Percentiles rank a stretch among this genome's conserved stretches.
These are phyloP conservation scores for Trichocladium antarcticum DNA, from an alignment of 495 filamentous ascomycete genomes.

Conservation along the genomic window DNA sequence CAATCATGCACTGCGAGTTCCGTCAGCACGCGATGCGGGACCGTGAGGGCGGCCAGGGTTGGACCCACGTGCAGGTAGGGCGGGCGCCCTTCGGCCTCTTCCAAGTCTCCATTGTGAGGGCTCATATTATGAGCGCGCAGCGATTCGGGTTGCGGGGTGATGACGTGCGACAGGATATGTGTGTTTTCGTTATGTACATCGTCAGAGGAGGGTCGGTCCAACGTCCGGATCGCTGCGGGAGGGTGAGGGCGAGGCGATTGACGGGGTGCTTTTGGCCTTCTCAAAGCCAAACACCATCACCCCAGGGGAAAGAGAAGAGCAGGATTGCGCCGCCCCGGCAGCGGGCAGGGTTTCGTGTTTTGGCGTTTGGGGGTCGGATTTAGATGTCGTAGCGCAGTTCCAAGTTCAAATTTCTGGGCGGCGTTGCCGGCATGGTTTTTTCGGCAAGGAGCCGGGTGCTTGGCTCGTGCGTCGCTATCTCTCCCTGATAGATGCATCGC, in stretches of 20 bases:
- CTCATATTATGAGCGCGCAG: conserved; percentile 30
- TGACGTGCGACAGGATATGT: conserved; percentile 23
- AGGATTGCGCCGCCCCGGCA: conserved; percentile 19
- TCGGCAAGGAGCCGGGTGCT: background rate
- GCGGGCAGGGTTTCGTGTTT: conserved; percentile 7
- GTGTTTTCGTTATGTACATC: conserved; percentile 30
- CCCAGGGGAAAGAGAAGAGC: conserved; percentile 7
- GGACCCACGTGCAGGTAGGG: conserved; percentile 37
- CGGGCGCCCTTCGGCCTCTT: conserved; percentile 35
- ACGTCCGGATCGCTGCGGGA: conserved; percentile 6
- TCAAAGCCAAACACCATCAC: conserved; percentile 26
- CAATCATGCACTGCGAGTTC: conserved; percentile 70
- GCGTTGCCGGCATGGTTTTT: conserved; percentile 9
- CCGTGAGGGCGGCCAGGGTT: background rate
- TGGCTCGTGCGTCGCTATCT: conserved; percentile 11
- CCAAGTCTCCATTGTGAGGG: conserved; percentile 32
- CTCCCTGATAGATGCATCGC: too few relatives aligned
- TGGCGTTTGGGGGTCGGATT: background rate
- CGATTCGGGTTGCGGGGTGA: conserved; percentile 13
- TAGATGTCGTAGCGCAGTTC: conserved; percentile 6
- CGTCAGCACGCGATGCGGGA: conserved; percentile 4
- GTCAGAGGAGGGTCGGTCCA: conserved; percentile 20
- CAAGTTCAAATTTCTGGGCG: conserved; percentile 18
- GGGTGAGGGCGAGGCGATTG: conserved; percentile 5
- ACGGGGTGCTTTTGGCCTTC: conserved; percentile 11